Conservation (phyloP, 2,329 filamentous ascomycete species). For the Fusarium subtropicale region DNA sequence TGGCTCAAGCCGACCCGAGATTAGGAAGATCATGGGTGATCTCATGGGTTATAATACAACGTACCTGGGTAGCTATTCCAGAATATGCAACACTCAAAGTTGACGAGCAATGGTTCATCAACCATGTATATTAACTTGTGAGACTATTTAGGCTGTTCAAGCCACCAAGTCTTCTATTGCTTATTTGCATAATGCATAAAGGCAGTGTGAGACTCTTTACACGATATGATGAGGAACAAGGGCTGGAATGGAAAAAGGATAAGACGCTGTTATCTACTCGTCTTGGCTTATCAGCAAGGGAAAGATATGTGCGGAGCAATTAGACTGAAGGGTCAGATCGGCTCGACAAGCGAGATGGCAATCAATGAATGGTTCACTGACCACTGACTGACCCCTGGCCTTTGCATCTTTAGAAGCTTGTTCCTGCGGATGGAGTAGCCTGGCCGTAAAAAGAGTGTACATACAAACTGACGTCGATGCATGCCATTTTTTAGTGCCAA, state of each 20-base stretch:
- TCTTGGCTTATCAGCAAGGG: constrained; percentile 16
- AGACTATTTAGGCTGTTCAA: neutral
- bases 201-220: neutral
- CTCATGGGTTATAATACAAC: neutral
- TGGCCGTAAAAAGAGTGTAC: neutral
- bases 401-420: constrained; percentile 13
- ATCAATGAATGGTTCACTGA: constrained; percentile 9
- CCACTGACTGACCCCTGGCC: constrained; percentile 34
- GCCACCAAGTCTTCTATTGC: neutral
- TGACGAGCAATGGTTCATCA: constrained; percentile 1
- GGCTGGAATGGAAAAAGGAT: neutral
- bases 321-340: constrained; percentile 28
- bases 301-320: constrained; percentile 18
- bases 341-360: constrained; percentile 38
- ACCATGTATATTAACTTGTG: neutral
- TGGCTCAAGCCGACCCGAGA: neutral
- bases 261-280: neutral
- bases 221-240: neutral
- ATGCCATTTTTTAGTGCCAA: constrained; percentile 2
- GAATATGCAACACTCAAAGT: neutral
- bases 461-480: constrained; percentile 20
- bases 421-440: constrained; percentile 20
- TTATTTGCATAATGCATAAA: neutral
- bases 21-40: neutral
- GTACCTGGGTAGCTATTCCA: neutral